These are phyloP conservation scores for Populus trichocarpa DNA, from an alignment of 441 rosid genomes.

Conservation along the genomic window DNA sequence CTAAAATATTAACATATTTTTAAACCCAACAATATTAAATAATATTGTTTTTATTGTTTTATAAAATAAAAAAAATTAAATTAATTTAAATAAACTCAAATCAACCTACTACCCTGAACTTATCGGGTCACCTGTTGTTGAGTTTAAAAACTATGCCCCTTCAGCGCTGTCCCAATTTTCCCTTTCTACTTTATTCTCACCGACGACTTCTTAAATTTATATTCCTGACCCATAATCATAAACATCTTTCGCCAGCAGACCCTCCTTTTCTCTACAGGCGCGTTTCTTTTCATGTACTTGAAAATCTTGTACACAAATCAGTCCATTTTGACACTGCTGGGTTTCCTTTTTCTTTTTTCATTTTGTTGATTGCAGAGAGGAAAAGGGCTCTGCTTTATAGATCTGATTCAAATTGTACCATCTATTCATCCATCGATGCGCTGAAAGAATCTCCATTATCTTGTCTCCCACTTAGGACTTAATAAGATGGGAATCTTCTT, in stretches of 20 bases:
- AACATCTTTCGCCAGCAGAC: background rate
- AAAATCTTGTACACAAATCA: background rate
- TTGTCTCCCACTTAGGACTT: background rate
- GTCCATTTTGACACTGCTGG: background rate
- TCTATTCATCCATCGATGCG: background rate
- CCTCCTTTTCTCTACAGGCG: background rate
- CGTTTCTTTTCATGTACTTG: background rate
- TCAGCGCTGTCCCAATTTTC: background rate
- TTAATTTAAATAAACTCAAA: no score
- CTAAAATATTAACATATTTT: no score
- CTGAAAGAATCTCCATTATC: background rate
- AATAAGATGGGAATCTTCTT: slow-evolving; percentile 53
- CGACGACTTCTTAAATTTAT: background rate
- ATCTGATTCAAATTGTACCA: background rate
- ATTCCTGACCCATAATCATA: background rate
- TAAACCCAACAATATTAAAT: no score
- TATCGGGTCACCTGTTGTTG: no score
- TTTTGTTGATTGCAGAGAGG: background rate
- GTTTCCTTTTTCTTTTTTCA: background rate
- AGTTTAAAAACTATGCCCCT: no score
- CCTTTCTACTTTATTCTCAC: background rate
- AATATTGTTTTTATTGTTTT: no score
- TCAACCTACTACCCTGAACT: no score
- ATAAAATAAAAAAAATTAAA: no score
- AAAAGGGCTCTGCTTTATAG: background rate